phyloP scores from a whole-genome alignment of 2,329 filamentous ascomycete species.

The Epichloe uncinata region DNA sequence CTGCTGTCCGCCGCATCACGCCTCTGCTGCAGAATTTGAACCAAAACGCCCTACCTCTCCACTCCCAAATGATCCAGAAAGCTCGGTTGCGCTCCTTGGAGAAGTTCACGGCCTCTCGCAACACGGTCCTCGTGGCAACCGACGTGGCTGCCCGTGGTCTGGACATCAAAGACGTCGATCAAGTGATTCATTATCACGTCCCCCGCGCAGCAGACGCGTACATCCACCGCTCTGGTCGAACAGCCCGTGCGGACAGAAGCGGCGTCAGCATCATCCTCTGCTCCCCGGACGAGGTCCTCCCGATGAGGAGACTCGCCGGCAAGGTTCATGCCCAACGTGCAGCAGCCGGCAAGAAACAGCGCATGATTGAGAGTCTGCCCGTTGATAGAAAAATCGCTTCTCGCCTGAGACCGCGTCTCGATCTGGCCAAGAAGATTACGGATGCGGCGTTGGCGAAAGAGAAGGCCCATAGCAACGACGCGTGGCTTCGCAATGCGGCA shows the following conservation, averaged over 20 bases:
- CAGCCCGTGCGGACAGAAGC: conserved; percentile 64
- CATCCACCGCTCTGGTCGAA: conserved; percentile 89
- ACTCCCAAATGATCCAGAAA: conserved; percentile 94
- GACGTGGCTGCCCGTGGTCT: conserved; percentile 89
- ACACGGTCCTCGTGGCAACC: conserved; percentile 70
- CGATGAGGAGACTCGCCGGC: conserved; percentile 68
- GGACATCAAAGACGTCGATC: conserved; percentile 79
- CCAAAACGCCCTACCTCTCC: conserved; percentile 62
- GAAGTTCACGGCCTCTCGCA: conserved; percentile 60
- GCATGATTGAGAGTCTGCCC: conserved; percentile 68
- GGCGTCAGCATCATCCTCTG: conserved; percentile 84
- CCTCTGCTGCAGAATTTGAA: conserved; percentile 75
- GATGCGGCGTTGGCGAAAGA: conserved; percentile 77
- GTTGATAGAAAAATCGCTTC: conserved; percentile 68
- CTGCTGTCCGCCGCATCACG: conserved; percentile 72
- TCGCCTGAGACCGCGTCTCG: conserved; percentile 63
- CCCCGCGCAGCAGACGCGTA: conserved; percentile 86
- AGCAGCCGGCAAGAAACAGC: conserved; percentile 32
- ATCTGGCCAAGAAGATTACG: conserved; percentile 74
- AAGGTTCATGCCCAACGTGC: conserved; percentile 64
- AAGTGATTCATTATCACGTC: conserved; percentile 91
- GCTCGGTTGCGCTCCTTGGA: conserved; percentile 87
- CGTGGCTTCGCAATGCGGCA: conserved; percentile 71
- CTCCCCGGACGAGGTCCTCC: conserved; percentile 77
- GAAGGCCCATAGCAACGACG: conserved; percentile 69